These are phyloP conservation scores for Macrolepiota dolichaula DNA, from an alignment of 768 basidiomycete genomes.

Conservation along the genomic window DNA sequence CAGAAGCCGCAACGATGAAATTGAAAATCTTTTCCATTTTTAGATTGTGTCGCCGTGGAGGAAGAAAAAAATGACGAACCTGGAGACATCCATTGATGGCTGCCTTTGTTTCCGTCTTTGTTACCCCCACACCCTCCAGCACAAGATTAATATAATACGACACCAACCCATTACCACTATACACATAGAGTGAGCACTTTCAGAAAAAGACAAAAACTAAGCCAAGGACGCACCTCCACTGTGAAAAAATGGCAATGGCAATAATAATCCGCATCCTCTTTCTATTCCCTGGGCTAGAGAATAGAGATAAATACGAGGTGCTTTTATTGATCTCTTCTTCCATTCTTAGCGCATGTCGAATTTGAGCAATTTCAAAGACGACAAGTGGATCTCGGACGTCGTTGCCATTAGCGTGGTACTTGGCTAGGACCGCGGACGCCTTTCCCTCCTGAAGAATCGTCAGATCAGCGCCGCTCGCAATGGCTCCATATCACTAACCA, in stretches of 20 bases:
- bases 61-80: slow-evolving; percentile 23
- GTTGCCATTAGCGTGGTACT: slow-evolving; percentile 65
- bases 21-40: slow-evolving; percentile 50
- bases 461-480: background rate
- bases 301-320: slow-evolving; percentile 50
- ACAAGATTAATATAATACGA: slow-evolving; percentile 74
- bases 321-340: slow-evolving; percentile 52
- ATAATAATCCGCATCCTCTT: slow-evolving; percentile 67
- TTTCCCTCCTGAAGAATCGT: slow-evolving; percentile 40
- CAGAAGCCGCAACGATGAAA: slow-evolving; percentile 52
- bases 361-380: slow-evolving; percentile 59
- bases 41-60: background rate
- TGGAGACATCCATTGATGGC: slow-evolving; percentile 63
- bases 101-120: slow-evolving; percentile 45
- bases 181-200: background rate
- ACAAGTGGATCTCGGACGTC: slow-evolving; percentile 59
- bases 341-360: slow-evolving; percentile 60
- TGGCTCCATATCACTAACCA: slow-evolving; percentile 30
- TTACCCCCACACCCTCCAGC: slow-evolving; percentile 62
- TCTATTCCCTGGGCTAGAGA: slow-evolving; percentile 63
- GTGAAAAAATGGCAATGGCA: slow-evolving; percentile 65
- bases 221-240: slow-evolving; percentile 58
- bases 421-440: slow-evolving; percentile 60
- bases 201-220: background rate
- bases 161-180: slow-evolving; percentile 64